Conservation (phyloP, 2,329 filamentous ascomycete genomes). For the Fonsecaea multimorphosa region DNA sequence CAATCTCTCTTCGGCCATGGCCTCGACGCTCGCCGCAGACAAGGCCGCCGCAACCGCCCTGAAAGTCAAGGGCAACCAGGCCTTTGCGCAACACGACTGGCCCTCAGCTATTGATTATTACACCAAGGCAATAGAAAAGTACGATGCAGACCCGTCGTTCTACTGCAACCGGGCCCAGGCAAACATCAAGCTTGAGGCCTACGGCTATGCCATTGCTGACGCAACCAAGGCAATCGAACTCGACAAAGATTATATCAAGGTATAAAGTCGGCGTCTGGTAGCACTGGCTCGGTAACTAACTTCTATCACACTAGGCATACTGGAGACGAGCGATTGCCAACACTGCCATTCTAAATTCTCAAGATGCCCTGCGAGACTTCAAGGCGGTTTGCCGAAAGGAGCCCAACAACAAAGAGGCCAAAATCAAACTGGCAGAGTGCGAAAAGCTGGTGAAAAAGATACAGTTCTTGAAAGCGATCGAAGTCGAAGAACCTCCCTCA, state of each 20-base stretch:
- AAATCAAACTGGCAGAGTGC: slow-evolving; percentile 87
- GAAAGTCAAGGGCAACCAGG: slow-evolving; percentile 94
- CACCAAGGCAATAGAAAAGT: slow-evolving; percentile 81
- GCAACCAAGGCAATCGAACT: slow-evolving; percentile 90
- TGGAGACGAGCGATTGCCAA: slow-evolving; percentile 92
- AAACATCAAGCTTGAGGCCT: slow-evolving; percentile 93
- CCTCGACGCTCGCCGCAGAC: slow-evolving; percentile 51
- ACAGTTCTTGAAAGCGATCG: slow-evolving; percentile 93
- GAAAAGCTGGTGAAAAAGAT: slow-evolving; percentile 92
- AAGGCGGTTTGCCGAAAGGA: slow-evolving; percentile 87
- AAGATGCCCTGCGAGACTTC: slow-evolving; percentile 90
- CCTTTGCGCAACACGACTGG: slow-evolving; percentile 89
- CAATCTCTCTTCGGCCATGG: slow-evolving; percentile 9
- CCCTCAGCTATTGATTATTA: slow-evolving; percentile 80
- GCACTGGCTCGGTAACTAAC: background rate
- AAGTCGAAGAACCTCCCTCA: slow-evolving; percentile 88
- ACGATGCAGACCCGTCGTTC: slow-evolving; percentile 84
- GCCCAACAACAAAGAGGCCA: slow-evolving; percentile 86
- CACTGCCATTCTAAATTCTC: slow-evolving; percentile 85
- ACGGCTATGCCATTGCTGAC: slow-evolving; percentile 89
- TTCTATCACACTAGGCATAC: slow-evolving; percentile 70
- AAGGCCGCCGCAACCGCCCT: slow-evolving; percentile 76
- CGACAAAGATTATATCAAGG: slow-evolving; percentile 87
- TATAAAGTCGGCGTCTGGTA: slow-evolving; percentile 48
- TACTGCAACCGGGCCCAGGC: slow-evolving; percentile 93